These are phyloP conservation scores for Colletotrichum chlorophyti DNA, from an alignment of 2,329 filamentous ascomycete genomes.

Conservation along the genomic window DNA sequence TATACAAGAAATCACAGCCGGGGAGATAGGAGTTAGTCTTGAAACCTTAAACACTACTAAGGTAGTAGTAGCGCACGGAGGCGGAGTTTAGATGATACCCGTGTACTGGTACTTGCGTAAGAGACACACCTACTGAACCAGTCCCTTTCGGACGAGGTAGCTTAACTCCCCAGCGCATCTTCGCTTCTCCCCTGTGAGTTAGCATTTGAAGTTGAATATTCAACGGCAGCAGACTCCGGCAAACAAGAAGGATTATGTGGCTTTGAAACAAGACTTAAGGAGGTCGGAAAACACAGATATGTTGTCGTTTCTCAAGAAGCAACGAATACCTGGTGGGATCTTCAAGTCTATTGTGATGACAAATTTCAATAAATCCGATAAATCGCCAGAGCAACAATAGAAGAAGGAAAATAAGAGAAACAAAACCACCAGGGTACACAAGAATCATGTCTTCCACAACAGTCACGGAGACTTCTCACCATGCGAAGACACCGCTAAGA, in stretches of 20 bases:
- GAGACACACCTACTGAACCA: neutral
- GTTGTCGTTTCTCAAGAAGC: neutral
- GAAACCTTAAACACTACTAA: neutral
- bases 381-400: too few relatives aligned
- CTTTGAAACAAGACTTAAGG: neutral
- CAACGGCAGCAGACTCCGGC: neutral
- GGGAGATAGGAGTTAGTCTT: conserved; percentile 11
- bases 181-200: neutral
- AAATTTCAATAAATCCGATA: too few relatives aligned
- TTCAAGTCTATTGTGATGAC: too few relatives aligned
- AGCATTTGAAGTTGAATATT: neutral
- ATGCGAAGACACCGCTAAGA: neutral
- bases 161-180: neutral
- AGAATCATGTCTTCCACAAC: conserved; percentile 1
- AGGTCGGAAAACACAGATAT: neutral
- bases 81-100: neutral
- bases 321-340: too few relatives aligned
- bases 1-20: neutral
- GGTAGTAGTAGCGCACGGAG: too few relatives aligned
- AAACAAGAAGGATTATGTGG: neutral
- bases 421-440: neutral
- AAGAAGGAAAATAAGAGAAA: neutral
- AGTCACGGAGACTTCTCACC: neutral
- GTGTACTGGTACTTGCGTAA: neutral
- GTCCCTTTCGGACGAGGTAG: neutral